These are phyloP conservation scores for Pelargonium citronellum DNA, from an alignment of 441 rosid species.

Conservation along the genomic window DNA sequence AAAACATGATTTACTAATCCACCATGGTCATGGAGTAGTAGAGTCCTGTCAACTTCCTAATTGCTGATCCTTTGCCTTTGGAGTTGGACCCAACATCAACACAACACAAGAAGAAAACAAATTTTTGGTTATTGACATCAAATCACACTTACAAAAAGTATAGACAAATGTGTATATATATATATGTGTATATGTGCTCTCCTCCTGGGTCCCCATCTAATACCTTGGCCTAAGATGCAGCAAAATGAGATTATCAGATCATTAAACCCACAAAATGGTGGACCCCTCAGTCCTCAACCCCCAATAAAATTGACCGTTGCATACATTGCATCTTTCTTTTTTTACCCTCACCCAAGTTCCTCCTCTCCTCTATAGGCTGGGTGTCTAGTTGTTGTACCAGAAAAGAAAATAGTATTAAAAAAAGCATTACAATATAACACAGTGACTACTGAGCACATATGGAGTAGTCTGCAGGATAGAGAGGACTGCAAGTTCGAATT, in stretches of 20 bases:
- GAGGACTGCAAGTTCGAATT: conserved; percentile 61
- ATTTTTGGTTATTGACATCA: background rate
- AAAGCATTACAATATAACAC: no score
- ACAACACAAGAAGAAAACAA: conserved; percentile 7
- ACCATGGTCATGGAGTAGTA: no score
- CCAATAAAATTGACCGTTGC: no score
- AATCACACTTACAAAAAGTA: background rate
- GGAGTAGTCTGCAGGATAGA: conserved; percentile 46
- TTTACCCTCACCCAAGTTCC: no score
- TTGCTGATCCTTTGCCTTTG: background rate
- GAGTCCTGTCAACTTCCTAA: background rate
- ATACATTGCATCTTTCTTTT: no score
- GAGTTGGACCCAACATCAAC: conserved; percentile 6
- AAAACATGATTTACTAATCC: no score
- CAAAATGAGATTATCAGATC: background rate
- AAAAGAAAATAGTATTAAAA: no score
- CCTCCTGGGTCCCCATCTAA: background rate
- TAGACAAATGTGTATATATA: background rate
- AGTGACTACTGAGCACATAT: conserved; percentile 22
- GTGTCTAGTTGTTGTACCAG: no score
- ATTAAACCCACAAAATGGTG: no score
- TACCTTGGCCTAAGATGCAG: background rate
- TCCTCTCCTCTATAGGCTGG: no score
- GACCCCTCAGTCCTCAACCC: no score
- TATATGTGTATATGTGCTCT: background rate